A percentile compares a stretch with the other conserved stretches of the same genome.
phyloP scores from a whole-genome alignment of 2,329 filamentous ascomycete genomes.

The Stemphylium beticola region DNA sequence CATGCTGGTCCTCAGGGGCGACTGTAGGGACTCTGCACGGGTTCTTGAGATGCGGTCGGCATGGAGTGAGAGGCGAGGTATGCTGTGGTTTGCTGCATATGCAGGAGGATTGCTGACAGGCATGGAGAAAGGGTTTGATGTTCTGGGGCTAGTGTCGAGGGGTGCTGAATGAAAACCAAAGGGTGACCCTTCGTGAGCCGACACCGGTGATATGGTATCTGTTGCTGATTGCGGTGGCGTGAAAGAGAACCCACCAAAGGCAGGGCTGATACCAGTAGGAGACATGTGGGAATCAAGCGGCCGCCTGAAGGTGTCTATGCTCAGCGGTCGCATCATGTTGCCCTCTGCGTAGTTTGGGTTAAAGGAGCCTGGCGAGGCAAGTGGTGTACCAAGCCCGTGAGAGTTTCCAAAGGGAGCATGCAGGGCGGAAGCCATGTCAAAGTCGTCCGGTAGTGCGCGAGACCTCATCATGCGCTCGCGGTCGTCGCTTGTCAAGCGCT shows the following conservation, averaged over 20 bases:
- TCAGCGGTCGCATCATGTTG: constrained; percentile 70
- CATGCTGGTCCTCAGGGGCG: constrained; percentile 55
- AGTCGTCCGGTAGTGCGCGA: constrained; percentile 64
- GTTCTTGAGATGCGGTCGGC: constrained; percentile 51
- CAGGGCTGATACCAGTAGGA: constrained; percentile 69
- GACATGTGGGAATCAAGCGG: constrained; percentile 72
- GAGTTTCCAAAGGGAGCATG: constrained; percentile 59
- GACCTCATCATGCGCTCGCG: constrained; percentile 67
- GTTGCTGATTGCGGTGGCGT: constrained; percentile 60
- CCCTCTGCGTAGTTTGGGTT: constrained; percentile 54
- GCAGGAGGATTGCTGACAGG: constrained; percentile 40
- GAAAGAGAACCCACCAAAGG: constrained; percentile 71
- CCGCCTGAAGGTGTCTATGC: constrained; percentile 71
- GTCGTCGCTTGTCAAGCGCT: constrained; percentile 66
- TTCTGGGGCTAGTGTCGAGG: constrained; percentile 46
- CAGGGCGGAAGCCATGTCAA: constrained; percentile 66
- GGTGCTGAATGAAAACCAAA: constrained; percentile 48
- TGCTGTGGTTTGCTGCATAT: constrained; percentile 48
- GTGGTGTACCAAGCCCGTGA: constrained; percentile 55
- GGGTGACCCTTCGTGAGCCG: constrained; percentile 50
- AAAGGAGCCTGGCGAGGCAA: constrained; percentile 54
- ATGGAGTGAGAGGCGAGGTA: constrained; percentile 53
- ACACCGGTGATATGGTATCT: constrained; percentile 55
- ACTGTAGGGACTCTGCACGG: constrained; percentile 52
- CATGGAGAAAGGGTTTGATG: constrained; percentile 50